Conservation (phyloP, 257 asterid species). For the Nemophila menziesii region DNA sequence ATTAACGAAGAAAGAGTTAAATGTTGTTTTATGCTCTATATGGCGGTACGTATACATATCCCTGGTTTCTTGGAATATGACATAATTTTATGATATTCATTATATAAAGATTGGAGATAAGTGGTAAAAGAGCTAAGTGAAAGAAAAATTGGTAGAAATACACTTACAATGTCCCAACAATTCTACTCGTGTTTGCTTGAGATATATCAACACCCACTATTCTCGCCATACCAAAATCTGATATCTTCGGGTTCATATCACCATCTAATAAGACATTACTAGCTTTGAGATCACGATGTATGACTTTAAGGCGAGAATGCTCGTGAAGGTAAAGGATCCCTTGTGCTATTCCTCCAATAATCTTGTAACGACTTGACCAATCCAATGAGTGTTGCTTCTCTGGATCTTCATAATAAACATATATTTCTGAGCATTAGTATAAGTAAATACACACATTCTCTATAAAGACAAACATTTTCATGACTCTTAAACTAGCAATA, state of each 20-base stretch:
- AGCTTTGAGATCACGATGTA: too few relatives aligned
- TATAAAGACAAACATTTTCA: not conserved
- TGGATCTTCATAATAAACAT: not conserved
- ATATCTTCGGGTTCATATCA: slow-evolving; percentile 14
- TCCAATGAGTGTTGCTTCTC: not conserved
- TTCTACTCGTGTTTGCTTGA: slow-evolving; percentile 12
- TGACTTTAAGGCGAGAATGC: too few relatives aligned
- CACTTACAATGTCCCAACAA: slow-evolving; percentile 18
- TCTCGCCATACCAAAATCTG: slow-evolving; percentile 22
- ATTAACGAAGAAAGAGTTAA: too few relatives aligned
- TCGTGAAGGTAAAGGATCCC: too few relatives aligned
- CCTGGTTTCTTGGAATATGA: not conserved
- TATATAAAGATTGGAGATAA: too few relatives aligned
- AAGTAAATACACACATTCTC: not conserved
- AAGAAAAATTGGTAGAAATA: not conserved
- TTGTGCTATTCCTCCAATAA: too few relatives aligned
- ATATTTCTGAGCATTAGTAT: too few relatives aligned
- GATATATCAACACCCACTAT: slow-evolving; percentile 8
- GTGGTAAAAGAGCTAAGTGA: not conserved
- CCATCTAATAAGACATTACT: slow-evolving; percentile 6
- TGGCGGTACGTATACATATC: too few relatives aligned
- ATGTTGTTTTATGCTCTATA: too few relatives aligned
- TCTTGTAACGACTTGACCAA: not conserved
- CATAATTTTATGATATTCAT: not conserved
- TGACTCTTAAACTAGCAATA: too few relatives aligned